Base-by-base conservation (phyloP, 371 early-diverging fungal species). In the Sporodiniella umbellata region DNA sequence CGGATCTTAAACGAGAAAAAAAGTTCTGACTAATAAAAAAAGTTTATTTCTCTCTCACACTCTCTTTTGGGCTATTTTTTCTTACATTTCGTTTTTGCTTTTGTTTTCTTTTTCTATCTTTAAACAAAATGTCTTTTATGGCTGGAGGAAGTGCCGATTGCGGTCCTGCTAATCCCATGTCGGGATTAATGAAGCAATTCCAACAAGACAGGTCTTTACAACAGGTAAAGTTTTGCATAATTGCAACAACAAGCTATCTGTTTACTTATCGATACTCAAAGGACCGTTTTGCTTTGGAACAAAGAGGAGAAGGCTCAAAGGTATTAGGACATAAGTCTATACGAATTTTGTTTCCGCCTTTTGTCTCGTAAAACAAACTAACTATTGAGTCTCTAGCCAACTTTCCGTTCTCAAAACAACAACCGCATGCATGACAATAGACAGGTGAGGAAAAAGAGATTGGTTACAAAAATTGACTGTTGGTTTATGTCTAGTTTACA, bases 121-220 rank as follows among this genome's bases (percentile, higher is more conserved):
- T 26, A 31, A 25, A 24, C 21, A 42, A 14, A 39, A 64, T 64
- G 64, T 60, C 64, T 8, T 64, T 64, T 42, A 30, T 56, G 22
- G 48, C 38, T 12, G 63, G 51, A 30, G 53, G 58, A 31, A 84
- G 77, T 42, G 84, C 89, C 37, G 92, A 91, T 46, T 92, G 92
- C 60, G 88, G 88, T 5, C 87, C 88, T 14, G 80, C 72, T 33
- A 92, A 89, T 51, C 82, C 89, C 23, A 80, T 90, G 81, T 68
- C 68, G 11, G 79, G 83, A 4, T 75, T 92, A 51, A 79, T 84
- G 80, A 91, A 92, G 64, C 88, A 84, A 56, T 84, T 90, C 56
- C 70, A 80, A 35, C 80, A 83, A 48, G 92, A 92, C 62, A 78
- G 85, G 43, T 87, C 90, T 1, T 70, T 88, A 21, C 88, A 89